Conservation (phyloP, 768 basidiomycete genomes). For the Tricholoma sp. region DNA sequence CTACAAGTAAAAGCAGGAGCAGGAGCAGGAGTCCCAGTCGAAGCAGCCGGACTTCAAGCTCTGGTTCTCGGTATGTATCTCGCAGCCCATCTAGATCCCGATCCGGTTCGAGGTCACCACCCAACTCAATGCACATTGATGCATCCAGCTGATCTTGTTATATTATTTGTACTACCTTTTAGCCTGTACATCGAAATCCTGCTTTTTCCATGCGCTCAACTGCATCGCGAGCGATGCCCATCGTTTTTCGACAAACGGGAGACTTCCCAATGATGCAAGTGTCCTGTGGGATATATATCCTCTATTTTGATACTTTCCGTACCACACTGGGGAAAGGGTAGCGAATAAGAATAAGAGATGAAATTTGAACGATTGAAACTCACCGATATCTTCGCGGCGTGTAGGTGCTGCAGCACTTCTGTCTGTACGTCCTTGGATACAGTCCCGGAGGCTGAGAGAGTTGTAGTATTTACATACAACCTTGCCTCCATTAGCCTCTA, state of each 20-base stretch:
- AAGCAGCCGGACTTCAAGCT: slow-evolving; percentile 33
- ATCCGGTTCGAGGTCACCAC: slow-evolving; percentile 39
- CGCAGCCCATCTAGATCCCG: slow-evolving; percentile 56
- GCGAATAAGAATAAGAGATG: slow-evolving; percentile 2
- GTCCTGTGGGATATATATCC: slow-evolving; percentile 68
- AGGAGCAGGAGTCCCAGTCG: slow-evolving; percentile 28
- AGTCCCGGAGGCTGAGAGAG: slow-evolving; percentile 74
- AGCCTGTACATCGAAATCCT: slow-evolving; percentile 36
- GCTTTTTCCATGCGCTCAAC: slow-evolving; percentile 51
- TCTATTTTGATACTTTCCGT: slow-evolving; percentile 65
- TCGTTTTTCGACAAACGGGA: slow-evolving; percentile 64
- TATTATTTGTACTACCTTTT: slow-evolving; percentile 26
- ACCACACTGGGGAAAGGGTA: slow-evolving; percentile 55
- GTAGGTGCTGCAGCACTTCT: slow-evolving; percentile 74
- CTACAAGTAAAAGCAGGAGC: slow-evolving; percentile 30
- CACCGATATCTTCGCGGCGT: slow-evolving; percentile 81
- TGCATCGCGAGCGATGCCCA: slow-evolving; percentile 64
- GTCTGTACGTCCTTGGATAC: slow-evolving; percentile 67
- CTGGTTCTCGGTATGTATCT: slow-evolving; percentile 57
- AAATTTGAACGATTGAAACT: slow-evolving; percentile 22
- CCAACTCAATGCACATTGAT: slow-evolving; percentile 42
- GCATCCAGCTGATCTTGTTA: slow-evolving; percentile 10
- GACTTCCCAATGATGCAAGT: slow-evolving; percentile 40
- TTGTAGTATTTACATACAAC: slow-evolving; percentile 94
- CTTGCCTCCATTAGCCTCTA: slow-evolving; percentile 77